phyloP scores from a whole-genome alignment of 2,329 filamentous ascomycete species.

The Torrubiella hemipterigena region DNA sequence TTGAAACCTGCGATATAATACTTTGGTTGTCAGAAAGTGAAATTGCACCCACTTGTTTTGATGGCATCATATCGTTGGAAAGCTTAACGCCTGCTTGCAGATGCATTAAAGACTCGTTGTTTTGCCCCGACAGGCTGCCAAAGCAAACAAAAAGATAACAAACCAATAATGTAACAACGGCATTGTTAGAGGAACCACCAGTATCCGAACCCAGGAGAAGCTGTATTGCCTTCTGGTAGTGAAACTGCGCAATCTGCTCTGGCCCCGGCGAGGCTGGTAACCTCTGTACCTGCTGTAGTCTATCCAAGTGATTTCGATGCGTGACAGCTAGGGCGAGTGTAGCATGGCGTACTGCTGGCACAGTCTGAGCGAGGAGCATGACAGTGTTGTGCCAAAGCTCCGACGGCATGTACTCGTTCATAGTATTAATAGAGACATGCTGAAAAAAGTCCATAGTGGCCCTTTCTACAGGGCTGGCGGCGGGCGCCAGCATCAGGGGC shows the following conservation, averaged over 20 bases:
- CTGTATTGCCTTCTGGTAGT: constrained; percentile 18
- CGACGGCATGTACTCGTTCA: constrained; percentile 18
- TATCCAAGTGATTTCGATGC: constrained; percentile 14
- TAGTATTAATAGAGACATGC: constrained; percentile 13
- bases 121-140: constrained; percentile 21
- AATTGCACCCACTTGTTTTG: constrained; percentile 5
- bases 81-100: constrained; percentile 21
- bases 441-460: constrained; percentile 19
- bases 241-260: constrained; percentile 12
- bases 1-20: constrained; percentile 17
- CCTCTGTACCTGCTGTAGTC: constrained; percentile 4
- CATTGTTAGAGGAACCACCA: constrained; percentile 12
- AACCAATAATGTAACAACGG: constrained; percentile 20
- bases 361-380: constrained; percentile 22
- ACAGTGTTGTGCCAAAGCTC: constrained; percentile 20
- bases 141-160: constrained; percentile 27
- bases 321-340: constrained; percentile 17
- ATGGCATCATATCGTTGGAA: constrained; percentile 11
- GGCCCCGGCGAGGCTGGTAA: constrained; percentile 2
- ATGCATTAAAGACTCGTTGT: constrained; percentile 21
- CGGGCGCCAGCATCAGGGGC: constrained; percentile 13
- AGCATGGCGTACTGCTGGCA: constrained; percentile 21
- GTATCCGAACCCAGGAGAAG: constrained; percentile 14
- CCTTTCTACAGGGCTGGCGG: constrained; percentile 9
- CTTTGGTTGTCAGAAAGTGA: constrained; percentile 8